Evolutionary conservation across 352 stramenopile species (phyloP), one percentile per base, ranked within the genome.

Genomic region (Globisporangium okanoganense): DNA sequence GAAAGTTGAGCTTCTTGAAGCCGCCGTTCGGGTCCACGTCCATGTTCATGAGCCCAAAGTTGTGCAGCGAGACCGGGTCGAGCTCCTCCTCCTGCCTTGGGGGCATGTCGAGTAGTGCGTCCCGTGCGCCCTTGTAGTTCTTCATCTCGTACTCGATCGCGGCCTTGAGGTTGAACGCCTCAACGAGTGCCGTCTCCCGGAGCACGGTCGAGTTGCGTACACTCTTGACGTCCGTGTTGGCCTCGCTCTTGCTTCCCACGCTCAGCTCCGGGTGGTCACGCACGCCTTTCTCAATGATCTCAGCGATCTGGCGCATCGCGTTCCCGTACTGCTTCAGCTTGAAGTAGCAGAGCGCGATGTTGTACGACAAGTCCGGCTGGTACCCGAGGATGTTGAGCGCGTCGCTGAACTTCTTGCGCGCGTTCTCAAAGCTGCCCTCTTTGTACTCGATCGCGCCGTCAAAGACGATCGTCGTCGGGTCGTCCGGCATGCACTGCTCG

Each of bases 121-220:
- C 87, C 2, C 85, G 71, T 9, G 82, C 74, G 2, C 81, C 82
- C 58, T 96, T 97, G 66, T 82, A 75, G 71, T 98, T 95, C 66
- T 97, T 98, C 75, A 95, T 96, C 58, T 94, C 85, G 71, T 97
- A 98, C 71, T 98, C 90, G 62, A 99, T 98, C 20, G 95, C 94
- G 6, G 93, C 89, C 67, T 98, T 98, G 48, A 99, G 76, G 66
- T 99, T 99, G 64, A 98, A 97, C 0, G 92, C 94, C 65, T 98
- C 94, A 7, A 98, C 85, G 6, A 98, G 71, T 52, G 90, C 95
- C 13, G 92, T 98, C 66, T 98, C 90, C 12, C 92, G 87, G 12
- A 98, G 69, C 3, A 97, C 85, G 0, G 88, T 85, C 45, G 88
- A 97, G 75, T 98, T 98, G 20, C 94, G 90, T 4, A 98, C 94